A percentile compares a stretch with the other conserved stretches of the same genome.
phyloP scores from a whole-genome alignment of 805 yeast genomes.

The Wickerhamomyces alni region DNA sequence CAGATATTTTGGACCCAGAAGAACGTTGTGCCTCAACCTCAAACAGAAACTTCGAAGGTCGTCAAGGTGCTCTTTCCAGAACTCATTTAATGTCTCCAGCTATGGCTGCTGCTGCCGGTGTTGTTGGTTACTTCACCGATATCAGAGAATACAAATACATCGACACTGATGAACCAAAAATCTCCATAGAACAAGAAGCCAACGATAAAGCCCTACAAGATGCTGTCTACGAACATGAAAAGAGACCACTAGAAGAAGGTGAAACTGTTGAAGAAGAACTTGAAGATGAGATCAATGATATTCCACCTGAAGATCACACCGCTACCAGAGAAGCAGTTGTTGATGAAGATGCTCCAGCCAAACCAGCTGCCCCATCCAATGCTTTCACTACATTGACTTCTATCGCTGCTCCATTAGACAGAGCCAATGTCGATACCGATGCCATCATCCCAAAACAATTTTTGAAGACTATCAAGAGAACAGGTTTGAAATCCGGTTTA shows the following conservation, averaged over 20 bases:
- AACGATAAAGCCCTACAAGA: conserved; percentile 58
- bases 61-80: conserved; percentile 95
- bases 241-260: conserved; percentile 50
- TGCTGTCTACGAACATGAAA: conserved; percentile 69
- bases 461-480: conserved; percentile 94
- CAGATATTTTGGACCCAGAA: conserved; percentile 89
- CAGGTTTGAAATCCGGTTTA: conserved; percentile 83
- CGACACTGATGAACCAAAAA: conserved; percentile 53
- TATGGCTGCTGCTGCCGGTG: conserved; percentile 99
- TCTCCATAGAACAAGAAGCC: conserved; percentile 39
- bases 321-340: no score
- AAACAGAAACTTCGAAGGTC: conserved; percentile 97
- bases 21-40: conserved; percentile 99
- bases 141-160: conserved; percentile 74
- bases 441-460: conserved; percentile 99
- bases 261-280: conserved; percentile 41
- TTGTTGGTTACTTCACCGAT: conserved; percentile 84
- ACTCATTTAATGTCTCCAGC: conserved; percentile 98
- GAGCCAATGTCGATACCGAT: conserved; percentile 96
- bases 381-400: conserved; percentile 73
- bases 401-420: conserved; percentile 88
- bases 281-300: conserved; percentile 55
- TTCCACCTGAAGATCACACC: conserved; percentile 45
- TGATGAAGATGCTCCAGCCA: conserved; percentile 29
- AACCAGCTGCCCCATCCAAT: conserved; percentile 55